These are phyloP conservation scores for Austroboletus novae-zelandiae DNA, from an alignment of 1,284 basidiomycete genomes.

Conservation along the genomic window DNA sequence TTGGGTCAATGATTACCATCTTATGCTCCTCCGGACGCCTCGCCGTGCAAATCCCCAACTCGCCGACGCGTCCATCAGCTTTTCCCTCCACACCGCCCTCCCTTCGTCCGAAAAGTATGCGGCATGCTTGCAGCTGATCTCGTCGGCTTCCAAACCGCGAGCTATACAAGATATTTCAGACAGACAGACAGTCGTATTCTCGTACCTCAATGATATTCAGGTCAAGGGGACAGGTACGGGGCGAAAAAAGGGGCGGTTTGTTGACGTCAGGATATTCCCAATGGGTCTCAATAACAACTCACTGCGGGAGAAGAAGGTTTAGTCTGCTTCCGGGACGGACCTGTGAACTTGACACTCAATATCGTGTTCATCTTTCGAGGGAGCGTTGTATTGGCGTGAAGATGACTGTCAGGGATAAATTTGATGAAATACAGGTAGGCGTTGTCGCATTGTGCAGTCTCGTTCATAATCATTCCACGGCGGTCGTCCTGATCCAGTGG, in stretches of 20 bases:
- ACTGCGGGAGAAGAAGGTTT: conserved; percentile 63
- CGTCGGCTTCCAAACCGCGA: conserved; percentile 84
- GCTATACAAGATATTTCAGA: conserved; percentile 74
- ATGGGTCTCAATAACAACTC: conserved; percentile 85
- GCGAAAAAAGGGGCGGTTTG: conserved; percentile 50
- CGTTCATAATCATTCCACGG: conserved; percentile 40
- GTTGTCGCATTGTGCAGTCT: background rate
- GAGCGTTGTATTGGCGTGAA: conserved; percentile 80
- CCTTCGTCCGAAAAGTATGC: conserved; percentile 81
- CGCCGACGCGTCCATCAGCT: conserved; percentile 72
- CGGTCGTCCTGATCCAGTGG: conserved; percentile 81
- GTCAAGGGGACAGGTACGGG: conserved; percentile 32
- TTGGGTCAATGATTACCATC: conserved; percentile 85
- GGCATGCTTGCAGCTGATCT: conserved; percentile 76
- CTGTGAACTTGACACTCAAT: conserved; percentile 71
- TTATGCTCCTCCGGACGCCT: conserved; percentile 80
- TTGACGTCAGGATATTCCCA: conserved; percentile 84
- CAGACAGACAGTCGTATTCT: conserved; percentile 85
- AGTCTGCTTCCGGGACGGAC: conserved; percentile 5
- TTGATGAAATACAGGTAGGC: no score
- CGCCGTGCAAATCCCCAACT: conserved; percentile 51
- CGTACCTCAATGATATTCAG: conserved; percentile 78
- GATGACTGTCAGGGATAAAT: conserved; percentile 88
- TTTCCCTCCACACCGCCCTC: conserved; percentile 89
- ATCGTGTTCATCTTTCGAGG: conserved; percentile 75